Conservation (phyloP, 768 basidiomycete genomes). For the Xerocomus brunneocitrinus region DNA sequence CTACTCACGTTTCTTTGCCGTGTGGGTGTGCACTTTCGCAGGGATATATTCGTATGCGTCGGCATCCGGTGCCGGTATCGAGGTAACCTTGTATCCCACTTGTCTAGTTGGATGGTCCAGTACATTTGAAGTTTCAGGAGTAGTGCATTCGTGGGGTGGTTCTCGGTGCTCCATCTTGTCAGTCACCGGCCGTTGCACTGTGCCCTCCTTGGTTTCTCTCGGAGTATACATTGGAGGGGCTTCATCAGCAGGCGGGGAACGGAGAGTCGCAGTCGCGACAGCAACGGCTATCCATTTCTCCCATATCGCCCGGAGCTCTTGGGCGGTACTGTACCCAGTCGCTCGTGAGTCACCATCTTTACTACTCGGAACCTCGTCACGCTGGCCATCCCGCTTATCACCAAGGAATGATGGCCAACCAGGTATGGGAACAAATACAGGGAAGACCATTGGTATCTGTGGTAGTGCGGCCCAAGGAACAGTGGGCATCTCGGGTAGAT, state of each 20-base stretch:
- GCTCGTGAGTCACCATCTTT: constrained; percentile 34
- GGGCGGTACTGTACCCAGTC: constrained; percentile 43
- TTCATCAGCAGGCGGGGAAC: constrained; percentile 41
- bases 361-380: constrained; percentile 24
- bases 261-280: constrained; percentile 43
- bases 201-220: constrained; percentile 34
- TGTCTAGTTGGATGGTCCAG: constrained; percentile 36
- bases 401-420: constrained; percentile 63
- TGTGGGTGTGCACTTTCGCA: constrained; percentile 36
- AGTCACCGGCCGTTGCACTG: not conserved
- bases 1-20: constrained; percentile 59
- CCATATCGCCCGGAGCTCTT: constrained; percentile 67
- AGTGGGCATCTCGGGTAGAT: constrained; percentile 62
- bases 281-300: constrained; percentile 70
- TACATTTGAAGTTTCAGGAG: constrained; percentile 20
- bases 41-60: constrained; percentile 66
- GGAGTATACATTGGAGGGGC: constrained; percentile 76
- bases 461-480: constrained; percentile 60
- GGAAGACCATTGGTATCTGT: constrained; percentile 75
- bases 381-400: constrained; percentile 37
- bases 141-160: constrained; percentile 9
- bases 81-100: constrained; percentile 44
- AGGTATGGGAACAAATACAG: constrained; percentile 67
- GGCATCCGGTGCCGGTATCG: constrained; percentile 62
- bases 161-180: constrained; percentile 5